Base-by-base conservation (phyloP, 257 asterid species). In the Misopates orontium region DNA sequence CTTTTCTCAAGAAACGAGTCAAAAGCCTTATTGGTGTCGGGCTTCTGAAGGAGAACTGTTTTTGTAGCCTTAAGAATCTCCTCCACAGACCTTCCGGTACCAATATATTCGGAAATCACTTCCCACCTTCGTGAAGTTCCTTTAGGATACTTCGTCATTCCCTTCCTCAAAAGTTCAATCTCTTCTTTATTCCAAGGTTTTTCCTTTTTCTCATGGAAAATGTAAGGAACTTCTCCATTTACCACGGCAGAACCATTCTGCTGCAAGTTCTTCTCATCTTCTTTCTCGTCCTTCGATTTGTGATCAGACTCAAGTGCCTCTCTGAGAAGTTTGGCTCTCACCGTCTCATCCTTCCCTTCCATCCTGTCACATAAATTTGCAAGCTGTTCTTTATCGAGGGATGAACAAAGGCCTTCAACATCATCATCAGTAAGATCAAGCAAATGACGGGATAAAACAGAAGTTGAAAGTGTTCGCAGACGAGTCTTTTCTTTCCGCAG, bases 101-200 rank as follows among this genome's bases (percentile, higher is more conserved):
- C 97, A 62, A 94, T 78, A 60, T 82, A 90, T 54, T 94, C 99
- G 1, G 99, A 94, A 51, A 94, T 80, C 72, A 94, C 97, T 79
- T 94, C 99, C 97, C 97, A 94, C 75, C 99, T 84, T 52, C 94
- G 75, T 18, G 99, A 90, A 42, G 97, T 94, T 60, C 99, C 99
- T 82, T 90, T 90, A 10, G 97, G 99, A 78, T 73, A 94, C 73
- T 94, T 94, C 79, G n/a, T 77, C 79, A 88, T 63, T 40, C 89
- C 99, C 82, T 94, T 94, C 20, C 95, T 86, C 77, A 94, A 45
- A 56, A 94, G 96, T 64, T 94, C 99, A 70, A 94, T 83, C 88
- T 94, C 99, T 72, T 86, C 96, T 76, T 73, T 87, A 63, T 70
- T 69, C 99, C 97, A 94, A 11, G 94, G 83, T 57, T 78, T 84